Conservation (phyloP, 2,329 filamentous ascomycete species). For the Penicillium brevicompactum region DNA sequence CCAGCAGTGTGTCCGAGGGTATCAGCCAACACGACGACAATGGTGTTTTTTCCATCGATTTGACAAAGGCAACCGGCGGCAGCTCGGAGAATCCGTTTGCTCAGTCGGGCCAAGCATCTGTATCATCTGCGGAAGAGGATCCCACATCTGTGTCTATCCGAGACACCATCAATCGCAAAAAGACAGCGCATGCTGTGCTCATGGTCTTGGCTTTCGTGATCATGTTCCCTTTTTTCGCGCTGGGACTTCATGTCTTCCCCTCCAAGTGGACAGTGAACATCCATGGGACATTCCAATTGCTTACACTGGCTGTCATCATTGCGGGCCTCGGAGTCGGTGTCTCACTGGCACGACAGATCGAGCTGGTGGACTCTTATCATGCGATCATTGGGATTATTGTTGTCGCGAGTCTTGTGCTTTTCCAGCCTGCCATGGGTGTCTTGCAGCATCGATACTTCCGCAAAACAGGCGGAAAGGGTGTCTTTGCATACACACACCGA, state of each 20-base stretch:
- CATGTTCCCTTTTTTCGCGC: constrained; percentile 36
- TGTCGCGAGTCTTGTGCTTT: constrained; percentile 55
- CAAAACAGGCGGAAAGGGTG: constrained; percentile 47
- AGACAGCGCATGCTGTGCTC: constrained; percentile 37
- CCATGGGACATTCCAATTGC: constrained; percentile 50
- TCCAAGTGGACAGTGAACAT: constrained; percentile 47
- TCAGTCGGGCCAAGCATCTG: constrained; percentile 9
- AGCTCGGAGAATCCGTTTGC: constrained; percentile 19
- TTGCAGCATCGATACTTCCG: constrained; percentile 56
- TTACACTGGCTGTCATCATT: constrained; percentile 52
- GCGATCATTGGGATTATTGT: constrained; percentile 58
- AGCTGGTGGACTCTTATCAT: constrained; percentile 47
- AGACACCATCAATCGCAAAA: constrained; percentile 16
- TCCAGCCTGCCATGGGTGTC: constrained; percentile 56
- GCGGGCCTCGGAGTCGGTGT: constrained; percentile 56
- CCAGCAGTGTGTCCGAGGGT: constrained; percentile 16
- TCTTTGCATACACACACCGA: constrained; percentile 54
- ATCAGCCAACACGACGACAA: constrained; percentile 28
- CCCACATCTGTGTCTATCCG: constrained; percentile 2
- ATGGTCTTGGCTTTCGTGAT: constrained; percentile 45
- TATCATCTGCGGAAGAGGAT: constrained; percentile 2
- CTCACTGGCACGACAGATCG: constrained; percentile 46
- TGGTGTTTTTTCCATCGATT: constrained; percentile 24
- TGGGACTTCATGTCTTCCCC: constrained; percentile 37
- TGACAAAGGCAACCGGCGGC: constrained; percentile 25